A percentile compares a stretch with the other conserved stretches of the same genome.
Conservation (phyloP, 1,284 basidiomycete genomes). For the Golubevia sp. region DNA sequence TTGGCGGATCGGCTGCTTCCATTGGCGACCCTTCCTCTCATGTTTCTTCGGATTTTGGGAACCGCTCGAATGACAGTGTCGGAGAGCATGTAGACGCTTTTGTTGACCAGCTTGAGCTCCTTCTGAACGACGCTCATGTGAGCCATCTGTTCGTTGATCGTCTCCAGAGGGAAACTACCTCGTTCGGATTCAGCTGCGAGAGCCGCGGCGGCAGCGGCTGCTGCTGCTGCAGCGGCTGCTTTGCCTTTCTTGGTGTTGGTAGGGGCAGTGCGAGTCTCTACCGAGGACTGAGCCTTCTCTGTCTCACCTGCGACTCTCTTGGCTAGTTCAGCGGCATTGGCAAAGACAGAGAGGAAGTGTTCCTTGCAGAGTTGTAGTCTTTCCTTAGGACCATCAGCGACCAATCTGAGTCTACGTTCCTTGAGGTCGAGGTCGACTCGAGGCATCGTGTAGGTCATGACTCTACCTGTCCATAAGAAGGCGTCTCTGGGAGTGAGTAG, state of each 20-base stretch:
- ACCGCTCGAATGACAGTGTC: conserved; percentile 83
- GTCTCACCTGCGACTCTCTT: background rate
- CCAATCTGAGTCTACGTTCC: conserved; percentile 49
- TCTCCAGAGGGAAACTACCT: conserved; percentile 63
- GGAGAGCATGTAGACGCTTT: conserved; percentile 84
- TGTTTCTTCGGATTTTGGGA: conserved; percentile 31
- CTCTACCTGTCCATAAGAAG: conserved; percentile 89
- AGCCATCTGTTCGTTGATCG: conserved; percentile 82
- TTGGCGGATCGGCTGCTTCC: background rate
- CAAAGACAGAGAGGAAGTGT: conserved; percentile 67
- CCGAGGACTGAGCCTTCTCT: conserved; percentile 3
- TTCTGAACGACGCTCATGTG: conserved; percentile 87
- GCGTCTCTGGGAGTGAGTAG: conserved; percentile 82
- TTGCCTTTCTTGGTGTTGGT: background rate
- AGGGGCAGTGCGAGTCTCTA: conserved; percentile 59
- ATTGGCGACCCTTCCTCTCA: conserved; percentile 6
- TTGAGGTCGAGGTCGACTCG: conserved; percentile 48
- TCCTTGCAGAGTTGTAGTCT: conserved; percentile 79
- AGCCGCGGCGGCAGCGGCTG: conserved; percentile 1
- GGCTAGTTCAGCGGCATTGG: background rate
- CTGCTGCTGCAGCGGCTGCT: conserved; percentile 2
- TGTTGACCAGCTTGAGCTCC: conserved; percentile 85
- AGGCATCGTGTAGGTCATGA: conserved; percentile 68
- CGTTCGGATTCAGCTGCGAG: background rate
- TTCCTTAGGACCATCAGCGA: conserved; percentile 74